A percentile compares a stretch with the other conserved stretches of the same genome.
These are phyloP conservation scores for Citropsis articulata DNA, from an alignment of 345 rosid species.

Conservation along the genomic window DNA sequence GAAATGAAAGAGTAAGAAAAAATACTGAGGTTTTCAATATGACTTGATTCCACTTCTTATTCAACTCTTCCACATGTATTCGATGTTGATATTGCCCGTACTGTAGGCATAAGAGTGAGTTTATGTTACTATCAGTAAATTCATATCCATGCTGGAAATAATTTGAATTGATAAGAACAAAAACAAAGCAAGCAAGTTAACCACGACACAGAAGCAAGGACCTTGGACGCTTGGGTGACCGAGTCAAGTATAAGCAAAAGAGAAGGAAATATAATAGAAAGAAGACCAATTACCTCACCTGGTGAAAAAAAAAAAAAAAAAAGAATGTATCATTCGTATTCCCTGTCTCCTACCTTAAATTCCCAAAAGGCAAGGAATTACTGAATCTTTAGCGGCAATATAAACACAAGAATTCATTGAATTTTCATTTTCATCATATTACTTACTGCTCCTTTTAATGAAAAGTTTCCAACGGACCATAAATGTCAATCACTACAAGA, in stretches of 20 bases:
- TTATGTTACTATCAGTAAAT: constrained; percentile 3
- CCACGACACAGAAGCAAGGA: neutral
- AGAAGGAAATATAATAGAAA: neutral
- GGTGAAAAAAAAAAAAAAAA: neutral
- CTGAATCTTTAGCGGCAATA: neutral
- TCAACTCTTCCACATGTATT: constrained; percentile 71
- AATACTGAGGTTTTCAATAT: constrained; percentile 55
- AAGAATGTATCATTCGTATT: neutral
- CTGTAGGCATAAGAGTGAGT: constrained; percentile 34
- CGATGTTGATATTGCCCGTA: constrained; percentile 67
- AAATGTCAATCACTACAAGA: neutral
- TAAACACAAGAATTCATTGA: neutral
- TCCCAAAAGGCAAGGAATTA: neutral
- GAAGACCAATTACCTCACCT: neutral
- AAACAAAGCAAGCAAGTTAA: neutral
- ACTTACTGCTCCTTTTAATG: neutral
- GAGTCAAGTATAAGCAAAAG: neutral
- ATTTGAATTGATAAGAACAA: neutral
- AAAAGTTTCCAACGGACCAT: neutral
- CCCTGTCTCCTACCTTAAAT: neutral
- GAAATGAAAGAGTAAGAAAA: constrained; percentile 2
- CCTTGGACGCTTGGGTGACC: neutral
- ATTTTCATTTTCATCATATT: neutral
- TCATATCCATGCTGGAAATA: neutral
- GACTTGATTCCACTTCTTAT: constrained; percentile 76